Conservation (phyloP, 257 asterid genomes). For the Solanum chiquidenum region DNA sequence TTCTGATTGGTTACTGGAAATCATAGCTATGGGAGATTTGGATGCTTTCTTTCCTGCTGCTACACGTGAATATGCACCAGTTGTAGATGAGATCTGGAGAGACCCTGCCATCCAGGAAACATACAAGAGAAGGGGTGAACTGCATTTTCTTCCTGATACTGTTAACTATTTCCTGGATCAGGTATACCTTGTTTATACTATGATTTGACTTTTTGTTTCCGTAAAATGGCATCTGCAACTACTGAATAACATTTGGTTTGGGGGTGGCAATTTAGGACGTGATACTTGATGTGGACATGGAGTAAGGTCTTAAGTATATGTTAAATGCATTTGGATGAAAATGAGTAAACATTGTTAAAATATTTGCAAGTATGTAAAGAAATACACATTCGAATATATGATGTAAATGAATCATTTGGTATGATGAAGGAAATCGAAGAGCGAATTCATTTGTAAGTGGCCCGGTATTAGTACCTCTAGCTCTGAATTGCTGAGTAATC, state of each 20-base stretch:
- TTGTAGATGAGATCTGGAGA: constrained; percentile 53
- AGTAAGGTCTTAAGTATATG: neutral
- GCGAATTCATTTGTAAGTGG: neutral
- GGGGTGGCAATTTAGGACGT: neutral
- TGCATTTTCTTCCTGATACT: constrained; percentile 37
- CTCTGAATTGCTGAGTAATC: neutral
- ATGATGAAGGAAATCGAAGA: neutral
- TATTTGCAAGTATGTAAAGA: neutral
- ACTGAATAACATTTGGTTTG: neutral
- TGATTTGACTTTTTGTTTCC: neutral
- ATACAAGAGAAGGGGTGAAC: constrained; percentile 50
- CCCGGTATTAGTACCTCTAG: neutral
- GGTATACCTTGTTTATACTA: constrained; percentile 20
- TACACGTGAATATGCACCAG: constrained; percentile 47
- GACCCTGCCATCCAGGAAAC: constrained; percentile 71
- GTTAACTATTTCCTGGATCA: constrained; percentile 56
- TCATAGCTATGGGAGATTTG: constrained; percentile 38
- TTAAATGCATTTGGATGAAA: neutral
- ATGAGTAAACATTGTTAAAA: neutral
- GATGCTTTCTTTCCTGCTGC: constrained; percentile 38
- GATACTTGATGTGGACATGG: neutral
- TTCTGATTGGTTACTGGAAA: constrained; percentile 48
- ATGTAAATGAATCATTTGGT: neutral
- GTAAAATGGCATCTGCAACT: neutral
- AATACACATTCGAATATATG: neutral